phyloP scores from a whole-genome alignment of 192 early-diverging fungal species.

The Linnemannia zychae region DNA sequence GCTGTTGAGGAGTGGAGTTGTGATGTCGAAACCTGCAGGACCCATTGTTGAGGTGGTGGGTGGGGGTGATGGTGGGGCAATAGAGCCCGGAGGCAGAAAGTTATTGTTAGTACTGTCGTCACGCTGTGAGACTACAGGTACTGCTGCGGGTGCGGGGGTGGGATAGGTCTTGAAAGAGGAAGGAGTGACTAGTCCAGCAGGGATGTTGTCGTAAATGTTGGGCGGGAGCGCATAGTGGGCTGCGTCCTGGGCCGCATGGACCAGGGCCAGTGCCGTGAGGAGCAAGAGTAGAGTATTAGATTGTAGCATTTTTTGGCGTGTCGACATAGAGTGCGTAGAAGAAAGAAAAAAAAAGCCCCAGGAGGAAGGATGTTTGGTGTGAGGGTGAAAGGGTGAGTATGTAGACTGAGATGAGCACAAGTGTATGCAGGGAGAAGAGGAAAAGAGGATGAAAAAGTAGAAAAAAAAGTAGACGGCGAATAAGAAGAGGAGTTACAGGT shows the following conservation, averaged over 20 bases:
- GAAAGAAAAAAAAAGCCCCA: neutral
- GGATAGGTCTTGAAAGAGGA: neutral
- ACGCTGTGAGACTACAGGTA: neutral
- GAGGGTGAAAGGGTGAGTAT: neutral
- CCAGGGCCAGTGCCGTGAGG: constrained; percentile 17
- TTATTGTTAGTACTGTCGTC: neutral
- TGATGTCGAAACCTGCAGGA: constrained; percentile 26
- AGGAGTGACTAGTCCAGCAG: constrained; percentile 33
- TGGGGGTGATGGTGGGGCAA: neutral
- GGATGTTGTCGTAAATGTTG: constrained; percentile 54
- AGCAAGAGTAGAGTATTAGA: constrained; percentile 1
- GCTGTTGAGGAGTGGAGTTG: constrained; percentile 26
- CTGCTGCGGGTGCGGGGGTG: neutral
- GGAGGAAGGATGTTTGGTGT: neutral
- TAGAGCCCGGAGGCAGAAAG: neutral
- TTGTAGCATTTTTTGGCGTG: neutral
- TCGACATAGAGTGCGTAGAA: neutral
- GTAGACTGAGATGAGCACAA: neutral
- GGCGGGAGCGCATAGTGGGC: constrained; percentile 38
- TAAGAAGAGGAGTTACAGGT: neutral
- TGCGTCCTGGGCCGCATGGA: constrained; percentile 25
- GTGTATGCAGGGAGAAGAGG: neutral
- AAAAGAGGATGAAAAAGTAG: neutral
- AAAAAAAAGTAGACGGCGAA: neutral
- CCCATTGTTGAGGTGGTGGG: neutral